Evolutionary conservation across 2,329 filamentous ascomycete species (phyloP).

Genomic region (Raffaelea albimanens): DNA sequence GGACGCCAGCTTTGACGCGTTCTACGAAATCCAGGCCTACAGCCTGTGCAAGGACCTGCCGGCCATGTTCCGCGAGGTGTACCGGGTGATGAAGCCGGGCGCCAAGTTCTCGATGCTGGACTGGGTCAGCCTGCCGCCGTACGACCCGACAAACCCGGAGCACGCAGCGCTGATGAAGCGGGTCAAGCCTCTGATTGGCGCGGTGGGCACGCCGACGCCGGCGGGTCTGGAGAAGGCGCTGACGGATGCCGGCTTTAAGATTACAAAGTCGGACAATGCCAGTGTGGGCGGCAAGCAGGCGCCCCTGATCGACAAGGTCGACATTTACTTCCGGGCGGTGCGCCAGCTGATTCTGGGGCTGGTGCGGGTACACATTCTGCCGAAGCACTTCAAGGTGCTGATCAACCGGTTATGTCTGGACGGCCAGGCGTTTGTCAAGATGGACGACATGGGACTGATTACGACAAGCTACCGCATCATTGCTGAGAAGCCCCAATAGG

Average conservation of each 20-base stretch:
- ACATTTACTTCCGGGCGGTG: slow-evolving; percentile 42
- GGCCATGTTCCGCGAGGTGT: slow-evolving; percentile 37
- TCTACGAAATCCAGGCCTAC: slow-evolving; percentile 49
- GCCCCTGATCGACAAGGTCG: slow-evolving; percentile 43
- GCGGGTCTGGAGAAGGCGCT: slow-evolving; percentile 34
- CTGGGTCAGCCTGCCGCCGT: slow-evolving; percentile 42
- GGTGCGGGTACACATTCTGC: slow-evolving; percentile 35
- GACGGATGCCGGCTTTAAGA: slow-evolving; percentile 34
- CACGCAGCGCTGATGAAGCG: slow-evolving; percentile 42
- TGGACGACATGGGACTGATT: slow-evolving; percentile 42
- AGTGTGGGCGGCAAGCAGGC: slow-evolving; percentile 41
- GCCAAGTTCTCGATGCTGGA: slow-evolving; percentile 40
- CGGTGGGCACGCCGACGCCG: slow-evolving; percentile 43
- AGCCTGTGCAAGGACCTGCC: slow-evolving; percentile 41
- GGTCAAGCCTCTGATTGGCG: slow-evolving; percentile 45
- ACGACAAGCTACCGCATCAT: slow-evolving; percentile 44
- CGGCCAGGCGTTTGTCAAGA: slow-evolving; percentile 44
- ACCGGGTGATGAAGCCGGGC: slow-evolving; percentile 39
- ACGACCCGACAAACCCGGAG: slow-evolving; percentile 37
- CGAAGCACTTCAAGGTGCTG: slow-evolving; percentile 41
- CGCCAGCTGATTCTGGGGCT: slow-evolving; percentile 37
- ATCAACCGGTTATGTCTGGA: slow-evolving; percentile 44
- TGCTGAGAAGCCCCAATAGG: slow-evolving; percentile 32
- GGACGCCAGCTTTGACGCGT: slow-evolving; percentile 38
- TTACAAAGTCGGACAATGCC: slow-evolving; percentile 39